Conservation (phyloP, 306 rosid genomes). For the Lathyrus tuberosus region DNA sequence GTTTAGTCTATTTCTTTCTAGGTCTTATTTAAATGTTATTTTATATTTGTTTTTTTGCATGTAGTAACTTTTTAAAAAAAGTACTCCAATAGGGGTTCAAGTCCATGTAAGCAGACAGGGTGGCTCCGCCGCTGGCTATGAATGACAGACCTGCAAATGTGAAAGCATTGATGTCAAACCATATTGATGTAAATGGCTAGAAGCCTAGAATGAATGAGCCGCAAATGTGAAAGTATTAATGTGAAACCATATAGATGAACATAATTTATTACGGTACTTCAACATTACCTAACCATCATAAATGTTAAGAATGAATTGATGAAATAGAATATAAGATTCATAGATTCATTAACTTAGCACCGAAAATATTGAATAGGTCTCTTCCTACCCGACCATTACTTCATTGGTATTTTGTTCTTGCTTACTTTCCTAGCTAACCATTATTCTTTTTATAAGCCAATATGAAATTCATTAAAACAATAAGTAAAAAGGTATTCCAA, state of each 20-base stretch:
- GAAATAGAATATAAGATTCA: neutral
- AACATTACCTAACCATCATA: slow-evolving; percentile 39
- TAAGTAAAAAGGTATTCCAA: too few relatives aligned
- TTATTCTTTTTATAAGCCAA: too few relatives aligned
- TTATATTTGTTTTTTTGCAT: too few relatives aligned
- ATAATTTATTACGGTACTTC: slow-evolving; percentile 7
- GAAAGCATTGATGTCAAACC: slow-evolving; percentile 4
- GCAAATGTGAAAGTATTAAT: slow-evolving; percentile 22
- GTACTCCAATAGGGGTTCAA: too few relatives aligned
- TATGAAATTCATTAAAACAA: too few relatives aligned
- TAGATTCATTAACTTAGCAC: slow-evolving; percentile 28
- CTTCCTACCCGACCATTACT: neutral
- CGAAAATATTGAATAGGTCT: slow-evolving; percentile 6
- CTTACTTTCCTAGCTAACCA: too few relatives aligned
- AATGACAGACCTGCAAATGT: neutral
- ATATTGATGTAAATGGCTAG: neutral
- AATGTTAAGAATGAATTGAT: slow-evolving; percentile 8
- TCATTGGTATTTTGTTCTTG: too few relatives aligned
- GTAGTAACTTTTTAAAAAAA: too few relatives aligned
- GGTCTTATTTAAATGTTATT: too few relatives aligned
- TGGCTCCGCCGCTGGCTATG: neutral
- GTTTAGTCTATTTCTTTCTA: too few relatives aligned
- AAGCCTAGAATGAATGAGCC: neutral
- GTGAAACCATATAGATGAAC: slow-evolving; percentile 3
- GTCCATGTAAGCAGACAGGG: neutral